Base-by-base conservation (phyloP, 495 filamentous ascomycete species). In the Podospora tetraspora region DNA sequence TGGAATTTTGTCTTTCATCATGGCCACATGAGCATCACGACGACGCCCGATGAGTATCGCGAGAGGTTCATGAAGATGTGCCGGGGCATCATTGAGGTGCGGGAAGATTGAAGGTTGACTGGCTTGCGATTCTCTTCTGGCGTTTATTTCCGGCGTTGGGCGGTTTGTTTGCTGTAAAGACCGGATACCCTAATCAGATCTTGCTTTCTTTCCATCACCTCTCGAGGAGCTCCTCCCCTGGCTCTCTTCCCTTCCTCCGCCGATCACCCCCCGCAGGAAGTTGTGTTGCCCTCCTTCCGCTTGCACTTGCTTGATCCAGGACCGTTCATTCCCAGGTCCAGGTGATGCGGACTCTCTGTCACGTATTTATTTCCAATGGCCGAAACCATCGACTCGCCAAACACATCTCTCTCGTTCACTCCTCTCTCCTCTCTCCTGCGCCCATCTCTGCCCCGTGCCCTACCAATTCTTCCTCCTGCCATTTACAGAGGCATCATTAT, bases 21-120 rank as follows among this genome's bases (percentile, higher is more conserved):
- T 62, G 89, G 89, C 0, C 87, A 83, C 6, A 92, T 92, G 89
- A 88, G 84, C 61, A 89, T 92, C 66, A 92, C 89, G 0, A 88
- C 89, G 0, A 86, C 85, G 5, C 83, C 87, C 0, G 77, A 82
- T 5, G 89, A 92, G 73, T 92, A 92, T 74, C 79, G 87, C 7
- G 72, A 83, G 71, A 84, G 89, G 66, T 91, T 91, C 66, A 69
- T 91, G 67, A 77, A 78, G 60, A 89, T 91, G 88, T 83, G 89
- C 16, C 71, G 78, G 58, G 80, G 75, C 7, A 80, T 86, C 70
- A 77, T 90, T 6, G 83, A 88, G 74, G 73, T 88, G 2, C 72
- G 80, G 60, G 78, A 76, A 56, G 70, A 73, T 1, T 68, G 43
- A 62, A 62, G 24, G 62, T 19, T 25, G 11, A 19, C n/a, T 52